Conservation (phyloP, 192 early-diverging fungal genomes). For the Irineochytrium annulatum region DNA sequence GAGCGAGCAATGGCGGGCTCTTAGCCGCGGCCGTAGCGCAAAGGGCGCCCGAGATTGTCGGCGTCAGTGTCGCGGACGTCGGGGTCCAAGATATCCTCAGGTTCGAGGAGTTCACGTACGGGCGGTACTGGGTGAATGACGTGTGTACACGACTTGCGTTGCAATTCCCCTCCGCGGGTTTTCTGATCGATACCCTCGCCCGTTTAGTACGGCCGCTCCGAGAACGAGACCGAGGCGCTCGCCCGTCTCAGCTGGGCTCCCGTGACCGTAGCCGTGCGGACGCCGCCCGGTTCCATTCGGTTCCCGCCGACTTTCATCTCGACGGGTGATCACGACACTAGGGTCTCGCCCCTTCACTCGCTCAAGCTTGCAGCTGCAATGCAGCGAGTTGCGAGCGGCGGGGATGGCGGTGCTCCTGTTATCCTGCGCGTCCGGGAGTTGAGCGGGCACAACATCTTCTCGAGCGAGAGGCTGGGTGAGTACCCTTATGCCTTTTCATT, state of each 20-base stretch:
- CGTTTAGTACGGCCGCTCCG: slow-evolving; percentile 3
- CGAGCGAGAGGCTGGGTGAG: slow-evolving; percentile 1
- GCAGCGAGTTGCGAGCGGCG: background rate
- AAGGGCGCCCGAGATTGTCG: background rate
- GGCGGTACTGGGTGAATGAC: background rate
- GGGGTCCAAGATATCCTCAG: slow-evolving; percentile 7
- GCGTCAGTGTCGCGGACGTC: background rate
- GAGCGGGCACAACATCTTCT: slow-evolving; percentile 15
- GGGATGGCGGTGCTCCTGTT: background rate
- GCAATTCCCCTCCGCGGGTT: no score
- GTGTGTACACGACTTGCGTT: background rate
- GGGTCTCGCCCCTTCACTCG: slow-evolving; percentile 5
- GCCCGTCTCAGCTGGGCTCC: background rate
- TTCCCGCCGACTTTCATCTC: background rate
- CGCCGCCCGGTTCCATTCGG: background rate
- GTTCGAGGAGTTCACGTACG: slow-evolving; percentile 1
- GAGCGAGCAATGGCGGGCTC: slow-evolving; percentile 5
- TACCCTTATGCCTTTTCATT: background rate
- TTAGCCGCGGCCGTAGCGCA: background rate
- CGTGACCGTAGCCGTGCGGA: background rate
- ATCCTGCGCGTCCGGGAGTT: slow-evolving; percentile 4
- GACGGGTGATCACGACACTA: slow-evolving; percentile 11
- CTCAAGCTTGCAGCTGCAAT: slow-evolving; percentile 5
- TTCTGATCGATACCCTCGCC: no score
- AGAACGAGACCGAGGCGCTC: slow-evolving; percentile 6